Evolutionary conservation across 257 asterid species (phyloP), one percentile per base, ranked within the genome.

Genomic region (Euphrasia confusa): DNA sequence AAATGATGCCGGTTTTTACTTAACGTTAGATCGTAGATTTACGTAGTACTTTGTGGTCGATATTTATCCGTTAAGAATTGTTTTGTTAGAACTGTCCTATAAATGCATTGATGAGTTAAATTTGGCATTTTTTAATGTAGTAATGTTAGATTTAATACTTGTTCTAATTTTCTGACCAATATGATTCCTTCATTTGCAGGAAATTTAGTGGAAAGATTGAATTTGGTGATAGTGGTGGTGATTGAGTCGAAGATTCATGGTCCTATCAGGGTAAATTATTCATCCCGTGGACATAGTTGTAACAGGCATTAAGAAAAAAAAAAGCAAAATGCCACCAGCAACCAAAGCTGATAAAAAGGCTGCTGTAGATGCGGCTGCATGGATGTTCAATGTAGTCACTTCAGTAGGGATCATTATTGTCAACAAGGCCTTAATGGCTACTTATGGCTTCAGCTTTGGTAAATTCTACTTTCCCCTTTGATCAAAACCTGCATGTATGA

Each of bases 381-480:
- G 97, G 99, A 70, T 76, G 88, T 87, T 93, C 85, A 93, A 93
- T 73, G 95, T 93, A 57, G 97, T 89, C 64, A 86, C 97, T 60
- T 92, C 99, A 14, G 99, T 89, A 64, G 99, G 99, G 68, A 82
- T 93, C 58, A 93, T 93, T 55, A 83, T 93, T 68, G 96, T 89
- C 75, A 93, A 93, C 67, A 93, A 93, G 82, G 96, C 99, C 60
- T 82, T 92, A 56, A 92, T 89, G 99, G 97, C 94, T 77, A 86
- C 84, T 35, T 93, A 89, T 58, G 95, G 96, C 59, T 93, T 93
- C 89, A 87, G 90, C 80, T 93, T 93, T 78, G 97, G 97, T 93
- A 89, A 81, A 11, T 61, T 40, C 71, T 61, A 60, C 17, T 39
- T 10, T 44, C 65, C 8, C 28, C 21, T 56, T 53, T 71, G 44